These are phyloP conservation scores for Salix caprea DNA, from an alignment of 345 rosid species.

Conservation along the genomic window DNA sequence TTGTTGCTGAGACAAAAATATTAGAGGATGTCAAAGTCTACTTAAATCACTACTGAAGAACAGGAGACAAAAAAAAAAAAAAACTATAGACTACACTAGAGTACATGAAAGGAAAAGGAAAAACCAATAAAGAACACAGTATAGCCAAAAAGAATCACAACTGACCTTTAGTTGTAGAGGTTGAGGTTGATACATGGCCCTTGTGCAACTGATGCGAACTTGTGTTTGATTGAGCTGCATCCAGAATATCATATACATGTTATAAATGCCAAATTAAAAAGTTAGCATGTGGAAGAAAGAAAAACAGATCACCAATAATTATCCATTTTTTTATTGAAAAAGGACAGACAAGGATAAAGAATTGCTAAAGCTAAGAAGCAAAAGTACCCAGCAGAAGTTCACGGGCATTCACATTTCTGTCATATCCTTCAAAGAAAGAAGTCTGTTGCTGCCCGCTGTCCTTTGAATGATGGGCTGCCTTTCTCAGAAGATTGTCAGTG, in stretches of 20 bases:
- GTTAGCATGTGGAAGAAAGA: background rate
- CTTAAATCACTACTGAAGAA: background rate
- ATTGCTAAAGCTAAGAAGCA: background rate
- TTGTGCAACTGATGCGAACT: slow-evolving; percentile 31
- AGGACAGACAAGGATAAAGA: background rate
- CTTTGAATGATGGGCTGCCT: slow-evolving; percentile 47
- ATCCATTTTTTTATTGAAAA: background rate
- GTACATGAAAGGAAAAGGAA: background rate
- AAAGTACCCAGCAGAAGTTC: slow-evolving; percentile 40
- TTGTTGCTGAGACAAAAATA: slow-evolving; percentile 38
- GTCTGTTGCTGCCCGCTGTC: slow-evolving; percentile 34
- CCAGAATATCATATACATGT: slow-evolving; percentile 5
- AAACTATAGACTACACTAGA: background rate
- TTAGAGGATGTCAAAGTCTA: background rate
- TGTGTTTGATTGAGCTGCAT: slow-evolving; percentile 36
- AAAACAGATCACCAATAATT: background rate
- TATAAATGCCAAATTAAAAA: background rate
- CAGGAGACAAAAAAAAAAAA: background rate
- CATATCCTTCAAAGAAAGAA: slow-evolving; percentile 22
- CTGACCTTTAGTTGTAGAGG: slow-evolving; percentile 48
- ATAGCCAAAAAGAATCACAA: background rate
- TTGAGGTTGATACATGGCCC: slow-evolving; percentile 28
- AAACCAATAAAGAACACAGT: background rate
- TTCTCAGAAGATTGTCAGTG: slow-evolving; percentile 39
- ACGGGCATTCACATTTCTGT: slow-evolving; percentile 25